Evolutionary conservation across 2,329 filamentous ascomycete species (phyloP).

Genomic region (Cercospora beticola): DNA sequence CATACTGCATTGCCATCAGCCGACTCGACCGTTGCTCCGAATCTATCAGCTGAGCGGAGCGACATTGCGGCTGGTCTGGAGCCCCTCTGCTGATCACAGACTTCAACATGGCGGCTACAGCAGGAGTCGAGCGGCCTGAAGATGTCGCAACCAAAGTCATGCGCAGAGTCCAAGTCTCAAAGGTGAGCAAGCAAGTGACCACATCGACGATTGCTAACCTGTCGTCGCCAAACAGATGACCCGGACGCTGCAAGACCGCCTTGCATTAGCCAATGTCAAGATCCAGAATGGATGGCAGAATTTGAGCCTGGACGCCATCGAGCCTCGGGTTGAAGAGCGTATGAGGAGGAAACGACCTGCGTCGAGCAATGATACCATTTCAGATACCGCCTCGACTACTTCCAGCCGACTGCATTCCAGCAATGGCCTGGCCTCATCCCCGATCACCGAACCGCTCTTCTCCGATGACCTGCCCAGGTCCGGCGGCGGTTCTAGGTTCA

Average conservation of each 20-base stretch:
- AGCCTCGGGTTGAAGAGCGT: conserved; percentile 78
- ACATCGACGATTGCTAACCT: conserved; percentile 22
- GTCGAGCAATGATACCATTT: conserved; percentile 66
- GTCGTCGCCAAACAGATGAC: conserved; percentile 67
- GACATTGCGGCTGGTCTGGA: conserved; percentile 5
- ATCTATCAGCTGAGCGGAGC: neutral
- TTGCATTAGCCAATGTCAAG: conserved; percentile 95
- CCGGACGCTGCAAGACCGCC: conserved; percentile 84
- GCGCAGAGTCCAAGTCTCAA: conserved; percentile 41
- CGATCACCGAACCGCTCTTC: conserved; percentile 78
- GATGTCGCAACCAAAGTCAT: conserved; percentile 41
- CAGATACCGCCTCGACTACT: conserved; percentile 81
- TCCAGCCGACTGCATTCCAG: conserved; percentile 73
- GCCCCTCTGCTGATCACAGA: conserved; percentile 19
- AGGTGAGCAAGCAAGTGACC: conserved; percentile 32
- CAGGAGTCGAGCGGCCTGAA: conserved; percentile 30
- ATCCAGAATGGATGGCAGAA: conserved; percentile 94
- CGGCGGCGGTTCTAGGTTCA: conserved; percentile 55
- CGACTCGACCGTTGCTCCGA: neutral
- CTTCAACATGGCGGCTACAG: conserved; percentile 32
- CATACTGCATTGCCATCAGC: neutral
- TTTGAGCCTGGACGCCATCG: conserved; percentile 79
- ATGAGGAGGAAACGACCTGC: conserved; percentile 69
- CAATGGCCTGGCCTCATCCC: conserved; percentile 75
- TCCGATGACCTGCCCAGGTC: conserved; percentile 77